Conservation (phyloP, 1,284 basidiomycete species). For the Melanopsichium pennsylvanicum region DNA sequence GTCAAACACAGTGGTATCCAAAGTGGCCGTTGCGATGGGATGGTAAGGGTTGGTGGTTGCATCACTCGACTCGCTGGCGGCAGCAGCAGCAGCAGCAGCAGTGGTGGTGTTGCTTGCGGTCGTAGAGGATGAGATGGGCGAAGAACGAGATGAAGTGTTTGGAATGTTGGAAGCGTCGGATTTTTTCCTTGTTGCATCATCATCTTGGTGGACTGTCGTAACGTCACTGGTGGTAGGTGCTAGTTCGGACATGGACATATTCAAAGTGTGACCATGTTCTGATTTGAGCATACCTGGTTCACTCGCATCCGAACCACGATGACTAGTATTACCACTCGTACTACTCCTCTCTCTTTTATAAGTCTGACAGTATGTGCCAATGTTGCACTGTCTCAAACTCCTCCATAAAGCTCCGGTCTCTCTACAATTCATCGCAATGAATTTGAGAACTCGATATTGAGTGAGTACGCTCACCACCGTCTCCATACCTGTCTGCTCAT, state of each 20-base stretch:
- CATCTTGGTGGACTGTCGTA: too few relatives aligned
- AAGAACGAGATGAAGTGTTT: conserved; percentile 1
- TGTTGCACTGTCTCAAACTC: conserved; percentile 83
- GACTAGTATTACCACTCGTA: background rate
- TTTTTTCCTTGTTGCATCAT: background rate
- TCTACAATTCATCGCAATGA: conserved; percentile 86
- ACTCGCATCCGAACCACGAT: conserved; percentile 33
- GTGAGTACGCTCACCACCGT: conserved; percentile 95
- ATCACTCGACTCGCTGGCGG: background rate
- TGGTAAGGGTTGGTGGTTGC: conserved; percentile 71
- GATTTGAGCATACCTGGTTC: conserved; percentile 26
- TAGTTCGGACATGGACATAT: too few relatives aligned
- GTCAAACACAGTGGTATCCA: conserved; percentile 93
- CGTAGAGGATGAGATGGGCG: too few relatives aligned
- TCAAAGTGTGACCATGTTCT: conserved; percentile 4
- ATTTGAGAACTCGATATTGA: conserved; percentile 97
- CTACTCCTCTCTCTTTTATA: conserved; percentile 5
- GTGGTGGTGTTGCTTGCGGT: too few relatives aligned
- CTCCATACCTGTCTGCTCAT: conserved; percentile 92
- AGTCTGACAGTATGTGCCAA: conserved; percentile 85
- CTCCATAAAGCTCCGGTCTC: conserved; percentile 69
- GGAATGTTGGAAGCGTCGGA: conserved; percentile 3
- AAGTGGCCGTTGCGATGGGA: conserved; percentile 89
- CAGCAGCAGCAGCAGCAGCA: background rate
- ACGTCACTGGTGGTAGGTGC: too few relatives aligned